Percentiles rank a stretch among this genome's conserved stretches.
Conservation (phyloP, 1,139 yeast genomes). For the Candida dubliniensis region DNA sequence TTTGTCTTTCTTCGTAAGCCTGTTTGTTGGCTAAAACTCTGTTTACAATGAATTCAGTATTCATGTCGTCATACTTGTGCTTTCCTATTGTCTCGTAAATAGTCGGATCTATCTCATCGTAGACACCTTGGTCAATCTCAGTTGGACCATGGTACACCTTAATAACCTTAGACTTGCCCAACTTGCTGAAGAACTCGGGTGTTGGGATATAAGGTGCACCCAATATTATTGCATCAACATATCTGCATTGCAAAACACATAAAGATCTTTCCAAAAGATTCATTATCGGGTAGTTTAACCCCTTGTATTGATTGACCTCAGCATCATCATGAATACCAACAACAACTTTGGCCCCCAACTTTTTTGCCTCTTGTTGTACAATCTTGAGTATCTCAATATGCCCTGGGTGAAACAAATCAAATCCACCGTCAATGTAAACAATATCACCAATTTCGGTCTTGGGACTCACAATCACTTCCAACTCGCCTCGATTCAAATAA, state of each 20-base stretch:
- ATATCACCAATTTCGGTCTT: conserved; percentile 25
- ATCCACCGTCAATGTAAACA: conserved; percentile 78
- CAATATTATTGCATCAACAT: conserved; percentile 73
- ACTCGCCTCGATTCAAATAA: conserved; percentile 28
- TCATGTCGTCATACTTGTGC: conserved; percentile 60
- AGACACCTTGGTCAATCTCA: conserved; percentile 35
- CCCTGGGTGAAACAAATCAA: conserved; percentile 92
- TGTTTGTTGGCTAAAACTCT: conserved; percentile 65
- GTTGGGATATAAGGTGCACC: conserved; percentile 65
- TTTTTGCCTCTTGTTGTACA: conserved; percentile 40
- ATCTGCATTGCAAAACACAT: conserved; percentile 84
- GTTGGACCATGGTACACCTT: conserved; percentile 69
- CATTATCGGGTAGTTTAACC: conserved; percentile 81
- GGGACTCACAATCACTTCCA: conserved; percentile 36
- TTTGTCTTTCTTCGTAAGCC: conserved; percentile 76
- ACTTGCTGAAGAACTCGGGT: conserved; percentile 33
- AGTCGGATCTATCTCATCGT: conserved; percentile 32
- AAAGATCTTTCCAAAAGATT: conserved; percentile 79
- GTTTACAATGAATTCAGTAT: conserved; percentile 64
- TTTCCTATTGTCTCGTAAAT: conserved; percentile 46
- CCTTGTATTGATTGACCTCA: conserved; percentile 58
- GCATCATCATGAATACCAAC: conserved; percentile 73
- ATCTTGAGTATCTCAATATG: conserved; percentile 70
- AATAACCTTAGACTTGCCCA: conserved; percentile 38
- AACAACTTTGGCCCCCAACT: conserved; percentile 46